Conservation (phyloP, 805 yeast genomes). For the Torulaspora indica region DNA sequence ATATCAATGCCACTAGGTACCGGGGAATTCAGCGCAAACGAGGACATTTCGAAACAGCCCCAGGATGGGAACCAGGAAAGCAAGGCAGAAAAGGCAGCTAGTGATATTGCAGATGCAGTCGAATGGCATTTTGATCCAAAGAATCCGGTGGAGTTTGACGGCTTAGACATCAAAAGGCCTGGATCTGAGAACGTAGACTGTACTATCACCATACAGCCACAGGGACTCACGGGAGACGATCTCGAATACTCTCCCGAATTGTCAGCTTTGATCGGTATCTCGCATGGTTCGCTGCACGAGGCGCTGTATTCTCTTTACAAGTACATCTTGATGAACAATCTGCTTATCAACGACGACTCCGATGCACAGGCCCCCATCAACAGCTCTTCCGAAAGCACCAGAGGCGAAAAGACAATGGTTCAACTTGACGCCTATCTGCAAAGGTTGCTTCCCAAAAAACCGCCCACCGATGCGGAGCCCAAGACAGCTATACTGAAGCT, state of each 20-base stretch:
- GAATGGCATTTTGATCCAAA: constrained; percentile 84
- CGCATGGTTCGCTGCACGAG: constrained; percentile 82
- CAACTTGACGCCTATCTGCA: constrained; percentile 47
- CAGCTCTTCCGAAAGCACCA: constrained; percentile 19
- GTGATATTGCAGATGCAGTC: constrained; percentile 38
- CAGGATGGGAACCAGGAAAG: not conserved
- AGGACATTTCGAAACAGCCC: not conserved
- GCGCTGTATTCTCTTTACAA: constrained; percentile 77
- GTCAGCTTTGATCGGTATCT: constrained; percentile 65
- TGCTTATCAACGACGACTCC: constrained; percentile 37
- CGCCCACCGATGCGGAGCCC: constrained; percentile 7
- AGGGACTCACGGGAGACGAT: constrained; percentile 64
- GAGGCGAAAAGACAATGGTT: constrained; percentile 51
- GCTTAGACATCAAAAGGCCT: constrained; percentile 76
- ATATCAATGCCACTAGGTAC: constrained; percentile 15
- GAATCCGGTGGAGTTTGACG: constrained; percentile 66
- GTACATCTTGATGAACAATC: constrained; percentile 62
- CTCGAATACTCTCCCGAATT: constrained; percentile 57
- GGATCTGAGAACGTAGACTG: constrained; percentile 65
- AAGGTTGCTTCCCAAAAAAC: constrained; percentile 36
- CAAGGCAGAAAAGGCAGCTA: not conserved
- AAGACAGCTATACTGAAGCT: constrained; percentile 36
- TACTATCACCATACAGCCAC: constrained; percentile 74
- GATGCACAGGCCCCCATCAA: constrained; percentile 11
- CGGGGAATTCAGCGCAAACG: constrained; percentile 33